Evolutionary conservation across 495 filamentous ascomycete species (phyloP).

Genomic region (Daldinia bambusicola): DNA sequence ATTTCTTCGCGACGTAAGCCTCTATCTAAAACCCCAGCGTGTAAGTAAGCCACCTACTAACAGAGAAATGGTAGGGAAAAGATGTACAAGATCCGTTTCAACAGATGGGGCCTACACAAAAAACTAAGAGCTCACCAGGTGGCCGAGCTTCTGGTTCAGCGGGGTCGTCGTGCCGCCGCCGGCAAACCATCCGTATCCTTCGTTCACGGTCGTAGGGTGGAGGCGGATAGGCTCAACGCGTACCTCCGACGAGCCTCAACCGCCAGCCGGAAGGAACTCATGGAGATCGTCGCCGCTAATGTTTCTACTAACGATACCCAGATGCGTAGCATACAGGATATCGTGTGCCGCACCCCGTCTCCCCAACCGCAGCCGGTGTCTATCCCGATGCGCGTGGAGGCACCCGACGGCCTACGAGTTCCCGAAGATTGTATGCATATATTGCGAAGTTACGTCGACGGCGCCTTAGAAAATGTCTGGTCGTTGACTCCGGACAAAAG

Average conservation of each 20-base stretch:
- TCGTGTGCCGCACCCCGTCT: constrained; percentile 41
- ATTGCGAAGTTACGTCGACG: constrained; percentile 30
- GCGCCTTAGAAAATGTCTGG: constrained; percentile 39
- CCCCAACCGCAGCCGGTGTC: constrained; percentile 27
- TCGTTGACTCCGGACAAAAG: constrained; percentile 17
- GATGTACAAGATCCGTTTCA: constrained; percentile 45
- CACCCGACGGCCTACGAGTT: constrained; percentile 36
- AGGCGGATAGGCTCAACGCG: constrained; percentile 49
- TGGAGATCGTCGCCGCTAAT: constrained; percentile 23
- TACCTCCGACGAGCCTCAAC: constrained; percentile 36
- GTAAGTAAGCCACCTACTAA: neutral
- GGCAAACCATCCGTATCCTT: constrained; percentile 56
- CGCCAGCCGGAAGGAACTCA: constrained; percentile 25
- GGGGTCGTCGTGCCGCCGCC: constrained; percentile 29
- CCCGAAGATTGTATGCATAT: constrained; percentile 45
- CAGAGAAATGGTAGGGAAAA: constrained; percentile 24
- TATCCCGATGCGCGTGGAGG: constrained; percentile 29
- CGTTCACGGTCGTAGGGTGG: constrained; percentile 58
- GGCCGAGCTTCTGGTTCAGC: constrained; percentile 39
- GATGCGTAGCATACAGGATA: constrained; percentile 32
- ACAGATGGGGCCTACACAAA: constrained; percentile 43
- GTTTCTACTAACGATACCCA: constrained; percentile 4
- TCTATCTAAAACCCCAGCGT: neutral
- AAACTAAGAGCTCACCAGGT: constrained; percentile 39
- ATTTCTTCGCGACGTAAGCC: constrained; percentile 45